Conservation (phyloP, 208 protist species). For the Leishmania martiniquensis region DNA sequence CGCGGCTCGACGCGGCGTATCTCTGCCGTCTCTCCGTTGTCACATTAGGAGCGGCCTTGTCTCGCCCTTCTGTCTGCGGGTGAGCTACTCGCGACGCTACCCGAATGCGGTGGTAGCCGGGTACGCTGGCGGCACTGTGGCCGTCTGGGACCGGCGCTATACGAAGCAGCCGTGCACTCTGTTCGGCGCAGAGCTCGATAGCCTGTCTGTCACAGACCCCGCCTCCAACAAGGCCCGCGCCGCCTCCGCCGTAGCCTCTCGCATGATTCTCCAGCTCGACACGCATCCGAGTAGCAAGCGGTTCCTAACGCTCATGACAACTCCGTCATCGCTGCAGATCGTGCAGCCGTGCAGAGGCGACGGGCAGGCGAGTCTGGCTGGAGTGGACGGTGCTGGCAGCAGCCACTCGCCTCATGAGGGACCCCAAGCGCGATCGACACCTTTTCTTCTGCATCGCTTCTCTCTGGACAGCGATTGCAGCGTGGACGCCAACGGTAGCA, state of each 20-base stretch:
- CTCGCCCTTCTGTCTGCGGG: conserved; percentile 32
- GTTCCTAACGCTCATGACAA: conserved; percentile 58
- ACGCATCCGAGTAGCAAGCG: conserved; percentile 50
- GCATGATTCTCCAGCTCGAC: conserved; percentile 41
- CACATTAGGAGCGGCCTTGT: conserved; percentile 2
- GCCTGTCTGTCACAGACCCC: background rate
- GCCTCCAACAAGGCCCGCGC: background rate
- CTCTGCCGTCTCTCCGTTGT: conserved; percentile 19
- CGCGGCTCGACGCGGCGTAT: conserved; percentile 49
- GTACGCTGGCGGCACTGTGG: conserved; percentile 55
- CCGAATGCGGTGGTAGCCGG: conserved; percentile 59
- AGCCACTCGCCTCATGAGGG: background rate
- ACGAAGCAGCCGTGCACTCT: conserved; percentile 21
- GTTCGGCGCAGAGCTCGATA: conserved; percentile 19
- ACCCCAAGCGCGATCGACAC: background rate
- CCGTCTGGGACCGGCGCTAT: conserved; percentile 46
- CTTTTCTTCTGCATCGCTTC: conserved; percentile 2
- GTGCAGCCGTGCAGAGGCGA: conserved; percentile 19
- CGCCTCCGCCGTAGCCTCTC: background rate
- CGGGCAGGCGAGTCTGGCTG: background rate
- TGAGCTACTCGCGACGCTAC: conserved; percentile 70
- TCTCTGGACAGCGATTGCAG: background rate
- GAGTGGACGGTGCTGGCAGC: background rate
- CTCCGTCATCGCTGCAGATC: conserved; percentile 42
- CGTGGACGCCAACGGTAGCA: background rate